Evolutionary conservation across 805 yeast genomes (phyloP).

Genomic region (Saccharomycopsis olivae): DNA sequence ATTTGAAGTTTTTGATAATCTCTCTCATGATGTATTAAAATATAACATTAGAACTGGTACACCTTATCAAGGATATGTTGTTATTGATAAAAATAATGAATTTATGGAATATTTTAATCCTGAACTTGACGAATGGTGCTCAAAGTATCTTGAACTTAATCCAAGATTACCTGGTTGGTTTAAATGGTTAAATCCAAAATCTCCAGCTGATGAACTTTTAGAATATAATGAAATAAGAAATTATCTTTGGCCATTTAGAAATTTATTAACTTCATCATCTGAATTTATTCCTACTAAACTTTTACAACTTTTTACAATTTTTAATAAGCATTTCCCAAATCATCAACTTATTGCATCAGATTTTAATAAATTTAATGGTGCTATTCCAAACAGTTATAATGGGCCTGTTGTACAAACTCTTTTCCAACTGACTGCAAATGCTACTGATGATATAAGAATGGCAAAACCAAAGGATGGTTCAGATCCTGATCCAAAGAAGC

Average conservation of each 20-base stretch:
- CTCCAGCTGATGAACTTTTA: slow-evolving; percentile 50
- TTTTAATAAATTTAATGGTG: slow-evolving; percentile 36
- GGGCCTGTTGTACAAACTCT: slow-evolving; percentile 19
- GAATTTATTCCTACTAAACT: slow-evolving; percentile 79
- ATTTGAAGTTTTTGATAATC: slow-evolving; percentile 74
- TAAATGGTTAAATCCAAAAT: slow-evolving; percentile 38
- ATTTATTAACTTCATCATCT: slow-evolving; percentile 48
- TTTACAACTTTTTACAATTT: slow-evolving; percentile 50
- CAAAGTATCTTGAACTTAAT: slow-evolving; percentile 43
- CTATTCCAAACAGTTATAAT: slow-evolving; percentile 21
- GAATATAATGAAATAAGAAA: slow-evolving; percentile 34
- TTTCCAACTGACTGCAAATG: slow-evolving; percentile 4
- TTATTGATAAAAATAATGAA: slow-evolving; percentile 62
- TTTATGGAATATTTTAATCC: slow-evolving; percentile 64
- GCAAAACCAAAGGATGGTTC: slow-evolving; percentile 3
- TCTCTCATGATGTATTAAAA: slow-evolving; percentile 71
- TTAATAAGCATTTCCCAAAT: slow-evolving; percentile 58
- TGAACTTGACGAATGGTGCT: slow-evolving; percentile 45
- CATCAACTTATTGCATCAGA: slow-evolving; percentile 70
- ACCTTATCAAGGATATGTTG: slow-evolving; percentile 72
- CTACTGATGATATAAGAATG: neutral
- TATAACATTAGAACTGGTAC: slow-evolving; percentile 57
- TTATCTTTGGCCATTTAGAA: slow-evolving; percentile 52
- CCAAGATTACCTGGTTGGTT: too few relatives aligned
- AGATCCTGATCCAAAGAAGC: slow-evolving; percentile 5